Base-by-base conservation (phyloP, 805 yeast genomes). In the Saturnispora serradocipensis region DNA sequence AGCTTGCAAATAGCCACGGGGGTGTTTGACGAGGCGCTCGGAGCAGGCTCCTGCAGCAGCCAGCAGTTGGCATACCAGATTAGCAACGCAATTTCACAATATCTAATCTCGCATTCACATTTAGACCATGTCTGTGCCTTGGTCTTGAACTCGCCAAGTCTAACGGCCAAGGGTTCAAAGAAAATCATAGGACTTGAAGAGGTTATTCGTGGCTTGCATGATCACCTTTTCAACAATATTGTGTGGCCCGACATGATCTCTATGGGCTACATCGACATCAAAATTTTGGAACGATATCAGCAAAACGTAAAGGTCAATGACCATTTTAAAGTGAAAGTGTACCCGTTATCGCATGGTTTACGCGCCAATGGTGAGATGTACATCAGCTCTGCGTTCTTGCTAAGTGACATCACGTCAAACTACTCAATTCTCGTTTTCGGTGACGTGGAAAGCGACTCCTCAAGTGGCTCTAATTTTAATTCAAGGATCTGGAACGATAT, bases 61-160 rank as follows among this genome's bases (percentile, higher is more conserved):
- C n/a, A 49, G 36, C n/a, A 32, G 43, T 5, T 46, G 13, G 25
- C 54, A 10, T 39, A 49, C 39, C 42, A 32, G 3, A 39, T 81
- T 5, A 64, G 72, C 30, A 65, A 67, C 5, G 56, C 64, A 6
- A 61, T 82, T 2, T 61, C 67, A 7, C 69, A 69, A 32, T 79
- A 75, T 56, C 68, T 83, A 46, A 75, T 89, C 27, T 79, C 96
- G 0, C 97, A 89, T 65, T 79, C 91, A 0, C 97, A 89, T 66
- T 62, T 89, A 48, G 97, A 89, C 64, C 97, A 89, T 63, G 72
- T 88, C 13, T 63, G 76, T 9, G 86, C 84, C 0, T 61, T 89
- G 46, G 78, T 83, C 0, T 67, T 89, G 49, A 88, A 88, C 61
- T 78, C 90, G 3, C 87, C 96, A 0, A 72, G 75, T 15, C 73